phyloP scores from a whole-genome alignment of 2,329 filamentous ascomycete genomes.

The Cyanodermella asteris region DNA sequence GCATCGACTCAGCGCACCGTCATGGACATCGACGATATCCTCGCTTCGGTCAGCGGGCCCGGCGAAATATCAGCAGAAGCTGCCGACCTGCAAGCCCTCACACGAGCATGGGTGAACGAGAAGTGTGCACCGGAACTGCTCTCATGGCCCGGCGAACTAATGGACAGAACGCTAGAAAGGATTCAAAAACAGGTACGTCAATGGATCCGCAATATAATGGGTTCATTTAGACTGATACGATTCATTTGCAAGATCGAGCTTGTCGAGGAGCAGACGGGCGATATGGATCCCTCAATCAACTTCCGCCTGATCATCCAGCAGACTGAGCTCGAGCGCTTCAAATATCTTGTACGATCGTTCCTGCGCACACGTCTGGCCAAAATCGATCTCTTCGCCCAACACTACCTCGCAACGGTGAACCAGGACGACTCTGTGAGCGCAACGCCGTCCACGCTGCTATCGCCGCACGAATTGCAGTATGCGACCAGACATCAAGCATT shows the following conservation, averaged over 20 bases:
- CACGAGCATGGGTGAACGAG: conserved; percentile 83
- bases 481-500: conserved; percentile 67
- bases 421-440: conserved; percentile 13
- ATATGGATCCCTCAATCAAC: conserved; percentile 76
- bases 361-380: conserved; percentile 73
- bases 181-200: conserved; percentile 36
- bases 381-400: conserved; percentile 57
- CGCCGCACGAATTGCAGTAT: conserved; percentile 57
- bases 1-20: too few species aligned
- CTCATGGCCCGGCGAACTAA: conserved; percentile 51
- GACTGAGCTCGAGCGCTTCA: conserved; percentile 85
- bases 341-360: conserved; percentile 70
- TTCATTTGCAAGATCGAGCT: conserved; percentile 22
- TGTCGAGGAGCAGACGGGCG: conserved; percentile 43
- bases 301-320: conserved; percentile 88
- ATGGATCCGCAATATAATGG: neutral
- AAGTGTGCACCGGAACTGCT: conserved; percentile 76
- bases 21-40: conserved; percentile 67
- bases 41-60: conserved; percentile 51
- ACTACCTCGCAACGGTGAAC: conserved; percentile 45
- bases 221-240: neutral
- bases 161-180: conserved; percentile 59
- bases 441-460: conserved; percentile 41
- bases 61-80: conserved; percentile 33
- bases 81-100: conserved; percentile 69